A percentile compares a stretch with the other conserved stretches of the same genome.
Evolutionary conservation across 1,284 basidiomycete genomes (phyloP).

Genomic region (Ustilago nuda): DNA sequence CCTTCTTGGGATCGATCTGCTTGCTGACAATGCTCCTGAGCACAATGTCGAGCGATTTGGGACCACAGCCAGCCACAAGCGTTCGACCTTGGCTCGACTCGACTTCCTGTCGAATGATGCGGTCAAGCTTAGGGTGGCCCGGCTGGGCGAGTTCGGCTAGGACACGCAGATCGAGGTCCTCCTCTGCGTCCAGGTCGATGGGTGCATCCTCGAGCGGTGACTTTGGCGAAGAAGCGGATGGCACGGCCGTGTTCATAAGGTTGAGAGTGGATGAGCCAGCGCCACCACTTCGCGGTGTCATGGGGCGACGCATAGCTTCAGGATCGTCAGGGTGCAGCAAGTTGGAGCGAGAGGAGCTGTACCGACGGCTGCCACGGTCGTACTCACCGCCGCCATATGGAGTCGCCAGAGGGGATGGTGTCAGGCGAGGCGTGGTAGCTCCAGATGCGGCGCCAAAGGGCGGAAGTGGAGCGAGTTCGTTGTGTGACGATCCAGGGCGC

Average conservation of each 20-base stretch:
- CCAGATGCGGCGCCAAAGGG: conserved; percentile 25
- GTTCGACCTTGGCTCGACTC: conserved; percentile 74
- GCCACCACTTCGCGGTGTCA: conserved; percentile 3
- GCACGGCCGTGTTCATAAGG: conserved; percentile 26
- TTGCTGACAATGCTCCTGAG: conserved; percentile 78
- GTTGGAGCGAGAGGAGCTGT: conserved; percentile 10
- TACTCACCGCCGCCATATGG: conserved; percentile 28
- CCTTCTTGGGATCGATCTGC: conserved; percentile 75
- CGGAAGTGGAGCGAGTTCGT: conserved; percentile 21
- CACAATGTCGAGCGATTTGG: conserved; percentile 78
- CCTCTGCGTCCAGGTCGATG: conserved; percentile 75
- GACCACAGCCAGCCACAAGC: conserved; percentile 83
- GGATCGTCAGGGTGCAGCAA: conserved; percentile 11
- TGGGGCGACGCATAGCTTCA: background rate
- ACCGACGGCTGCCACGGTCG: conserved; percentile 2
- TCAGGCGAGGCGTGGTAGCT: conserved; percentile 27
- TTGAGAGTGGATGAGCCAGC: conserved; percentile 35
- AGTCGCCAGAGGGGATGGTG: conserved; percentile 25
- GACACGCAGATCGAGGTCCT: conserved; percentile 77
- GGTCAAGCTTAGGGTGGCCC: conserved; percentile 80
- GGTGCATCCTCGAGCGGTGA: conserved; percentile 47
- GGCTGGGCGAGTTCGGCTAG: conserved; percentile 79
- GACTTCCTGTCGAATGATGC: conserved; percentile 78
- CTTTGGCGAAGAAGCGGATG: conserved; percentile 16
- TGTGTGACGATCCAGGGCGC: conserved; percentile 32